phyloP scores from a whole-genome alignment of 306 rosid species.

The Prunus mume region DNA sequence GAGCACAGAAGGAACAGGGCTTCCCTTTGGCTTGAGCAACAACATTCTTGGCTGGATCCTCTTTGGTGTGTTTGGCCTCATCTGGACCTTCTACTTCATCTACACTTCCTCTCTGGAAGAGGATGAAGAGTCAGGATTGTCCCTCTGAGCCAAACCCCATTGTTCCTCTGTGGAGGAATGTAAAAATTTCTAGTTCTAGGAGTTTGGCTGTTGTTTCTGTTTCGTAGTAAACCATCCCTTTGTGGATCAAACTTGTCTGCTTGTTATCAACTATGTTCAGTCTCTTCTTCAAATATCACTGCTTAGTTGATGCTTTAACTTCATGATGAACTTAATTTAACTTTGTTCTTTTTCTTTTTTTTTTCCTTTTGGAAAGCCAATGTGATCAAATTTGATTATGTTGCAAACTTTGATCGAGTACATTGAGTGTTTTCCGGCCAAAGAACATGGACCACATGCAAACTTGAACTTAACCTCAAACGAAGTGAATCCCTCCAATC shows the following conservation, averaged over 20 bases:
- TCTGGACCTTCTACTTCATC: conserved; percentile 56
- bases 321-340: not conserved
- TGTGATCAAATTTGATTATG: not conserved
- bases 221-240: conserved; percentile 22
- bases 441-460: no score
- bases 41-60: conserved; percentile 87
- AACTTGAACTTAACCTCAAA: no score
- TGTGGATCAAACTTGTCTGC: conserved; percentile 12
- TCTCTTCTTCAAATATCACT: not conserved
- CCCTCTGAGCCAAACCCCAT: conserved; percentile 42
- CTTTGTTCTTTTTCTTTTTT: not conserved
- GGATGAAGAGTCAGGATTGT: conserved; percentile 92
- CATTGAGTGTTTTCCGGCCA: no score
- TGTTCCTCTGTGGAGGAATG: conserved; percentile 20
- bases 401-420: no score
- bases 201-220: conserved; percentile 17
- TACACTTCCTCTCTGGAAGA: conserved; percentile 76
- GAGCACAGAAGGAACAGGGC: conserved; percentile 97
- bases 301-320: not conserved
- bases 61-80: conserved; percentile 65
- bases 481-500: no score
- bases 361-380: no score
- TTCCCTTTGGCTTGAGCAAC: conserved; percentile 95
- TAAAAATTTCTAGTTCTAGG: conserved; percentile 27
- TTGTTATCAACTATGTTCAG: conserved; percentile 12